phyloP scores from a whole-genome alignment of 345 rosid species.

The Dipteronia sinensis region DNA sequence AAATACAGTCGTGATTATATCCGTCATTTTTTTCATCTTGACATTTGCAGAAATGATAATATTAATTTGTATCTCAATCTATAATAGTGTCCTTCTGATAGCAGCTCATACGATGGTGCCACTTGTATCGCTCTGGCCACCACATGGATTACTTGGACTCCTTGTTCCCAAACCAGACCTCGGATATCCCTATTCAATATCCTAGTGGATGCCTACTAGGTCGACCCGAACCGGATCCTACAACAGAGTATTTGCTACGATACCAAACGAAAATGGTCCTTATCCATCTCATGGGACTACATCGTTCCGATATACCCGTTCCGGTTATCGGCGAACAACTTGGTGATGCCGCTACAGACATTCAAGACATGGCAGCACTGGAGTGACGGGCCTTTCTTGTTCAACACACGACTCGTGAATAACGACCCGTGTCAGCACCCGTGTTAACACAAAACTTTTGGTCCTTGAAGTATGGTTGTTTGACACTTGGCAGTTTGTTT shows the following conservation, averaged over 20 bases:
- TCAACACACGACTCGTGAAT: no score
- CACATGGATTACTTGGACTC: conserved; percentile 62
- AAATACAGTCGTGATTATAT: no score
- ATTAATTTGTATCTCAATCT: background rate
- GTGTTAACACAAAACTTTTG: no score
- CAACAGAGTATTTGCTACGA: conserved; percentile 73
- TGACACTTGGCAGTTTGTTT: no score
- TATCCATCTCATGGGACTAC: conserved; percentile 86
- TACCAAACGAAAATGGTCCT: conserved; percentile 56
- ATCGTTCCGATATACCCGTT: conserved; percentile 63
- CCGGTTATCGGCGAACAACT: conserved; percentile 36
- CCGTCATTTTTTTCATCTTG: background rate
- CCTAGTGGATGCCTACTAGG: no score
- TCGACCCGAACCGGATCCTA: conserved; percentile 61
- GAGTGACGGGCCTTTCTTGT: no score
- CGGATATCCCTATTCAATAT: conserved; percentile 47
- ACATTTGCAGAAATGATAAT: no score
- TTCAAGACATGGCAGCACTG: conserved; percentile 82
- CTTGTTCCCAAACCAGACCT: conserved; percentile 56
- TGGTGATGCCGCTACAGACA: conserved; percentile 61
- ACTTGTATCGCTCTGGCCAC: conserved; percentile 60
- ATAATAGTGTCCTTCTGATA: conserved; percentile 32
- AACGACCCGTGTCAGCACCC: no score
- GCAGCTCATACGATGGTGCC: conserved; percentile 76
- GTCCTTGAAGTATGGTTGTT: no score